phyloP scores from a whole-genome alignment of 257 asterid species.

The Paraleonurus japonicus region DNA sequence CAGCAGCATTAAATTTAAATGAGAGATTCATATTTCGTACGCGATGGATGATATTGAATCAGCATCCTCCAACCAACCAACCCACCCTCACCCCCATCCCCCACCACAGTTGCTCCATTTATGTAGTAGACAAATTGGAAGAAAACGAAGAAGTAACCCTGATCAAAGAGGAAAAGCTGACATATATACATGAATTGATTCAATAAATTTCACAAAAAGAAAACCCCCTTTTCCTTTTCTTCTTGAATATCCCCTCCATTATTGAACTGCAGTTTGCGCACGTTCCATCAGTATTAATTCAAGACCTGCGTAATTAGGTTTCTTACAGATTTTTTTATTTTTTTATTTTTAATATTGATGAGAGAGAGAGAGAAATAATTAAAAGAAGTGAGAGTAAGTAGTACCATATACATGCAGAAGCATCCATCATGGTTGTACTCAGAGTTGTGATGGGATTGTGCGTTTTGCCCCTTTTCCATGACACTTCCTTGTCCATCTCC shows the following conservation, averaged over 20 bases:
- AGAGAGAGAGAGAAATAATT: background rate
- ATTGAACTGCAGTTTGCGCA: slow-evolving; percentile 45
- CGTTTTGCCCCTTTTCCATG: slow-evolving; percentile 48
- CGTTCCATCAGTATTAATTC: slow-evolving; percentile 30
- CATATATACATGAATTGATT: slow-evolving; percentile 28
- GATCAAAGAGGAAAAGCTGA: slow-evolving; percentile 44
- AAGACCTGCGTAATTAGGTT: background rate
- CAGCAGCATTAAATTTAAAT: no score
- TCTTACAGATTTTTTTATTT: background rate
- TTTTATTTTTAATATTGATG: no score
- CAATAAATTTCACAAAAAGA: slow-evolving; percentile 27
- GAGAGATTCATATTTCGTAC: background rate
- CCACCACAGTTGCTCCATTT: slow-evolving; percentile 32
- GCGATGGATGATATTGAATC: slow-evolving; percentile 3
- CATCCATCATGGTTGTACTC: slow-evolving; percentile 36
- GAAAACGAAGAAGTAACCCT: slow-evolving; percentile 42
- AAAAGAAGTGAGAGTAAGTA: slow-evolving; percentile 18
- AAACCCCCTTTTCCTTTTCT: background rate
- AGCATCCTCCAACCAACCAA: background rate
- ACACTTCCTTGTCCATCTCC: slow-evolving; percentile 45
- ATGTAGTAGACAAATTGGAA: slow-evolving; percentile 53
- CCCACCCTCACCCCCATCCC: no score
- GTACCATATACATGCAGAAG: slow-evolving; percentile 34
- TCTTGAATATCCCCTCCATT: slow-evolving; percentile 19
- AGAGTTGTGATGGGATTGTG: slow-evolving; percentile 56